Base-by-base conservation (phyloP, 768 basidiomycete species). In the Gloeophyllum trabeum region DNA sequence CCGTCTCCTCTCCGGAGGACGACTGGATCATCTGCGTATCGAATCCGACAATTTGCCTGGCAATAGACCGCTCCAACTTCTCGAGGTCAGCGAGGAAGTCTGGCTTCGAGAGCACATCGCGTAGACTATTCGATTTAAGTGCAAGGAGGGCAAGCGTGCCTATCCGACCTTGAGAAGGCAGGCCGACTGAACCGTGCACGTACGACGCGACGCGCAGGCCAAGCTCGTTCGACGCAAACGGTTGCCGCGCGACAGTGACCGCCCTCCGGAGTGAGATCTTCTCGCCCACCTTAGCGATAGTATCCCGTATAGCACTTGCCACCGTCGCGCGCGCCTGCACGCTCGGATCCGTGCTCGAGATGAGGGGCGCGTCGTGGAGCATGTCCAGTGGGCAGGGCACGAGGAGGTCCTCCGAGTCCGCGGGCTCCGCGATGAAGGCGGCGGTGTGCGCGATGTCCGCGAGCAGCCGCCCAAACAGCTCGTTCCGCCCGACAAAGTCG, bases 401-500 rank as follows among this genome's bases (percentile, higher is more conserved):
- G 42, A 91, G 70, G 35, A 66, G 55, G 41, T 49, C 47, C 7
- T 52, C 50, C 35, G 47, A 55, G 39, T 42, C 40, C 32, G 62
- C 56, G 36, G 76, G 72, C 42, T 77, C 75, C 0, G 75, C 60
- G 34, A 87, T 65, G 54, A 79, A 85, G 4, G 89, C 89, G 24
- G 81, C 78, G 1, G 87, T 90, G 51, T 86, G 80, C 13, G 89
- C 83, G 49, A 96, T 81, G 51, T 88, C 79, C 30, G 71, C 68
- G 10, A 85, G 82, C 28, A 93, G 73, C 42, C 70, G 69, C 13
- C 76, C 69, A 53, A 98, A 98, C 10, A 90, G 66, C 44, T 81
- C 75, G 52, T 89, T 93, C 48, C 87, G 65, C 19, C 80, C 88
- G 22, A 98, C 93, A 56, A 96, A 98, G 64, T 98, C 93, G 41